A percentile compares a stretch with the other conserved stretches of the same genome.
Conservation (phyloP, 2,329 filamentous ascomycete genomes). For the Ciborinia camelliae region DNA sequence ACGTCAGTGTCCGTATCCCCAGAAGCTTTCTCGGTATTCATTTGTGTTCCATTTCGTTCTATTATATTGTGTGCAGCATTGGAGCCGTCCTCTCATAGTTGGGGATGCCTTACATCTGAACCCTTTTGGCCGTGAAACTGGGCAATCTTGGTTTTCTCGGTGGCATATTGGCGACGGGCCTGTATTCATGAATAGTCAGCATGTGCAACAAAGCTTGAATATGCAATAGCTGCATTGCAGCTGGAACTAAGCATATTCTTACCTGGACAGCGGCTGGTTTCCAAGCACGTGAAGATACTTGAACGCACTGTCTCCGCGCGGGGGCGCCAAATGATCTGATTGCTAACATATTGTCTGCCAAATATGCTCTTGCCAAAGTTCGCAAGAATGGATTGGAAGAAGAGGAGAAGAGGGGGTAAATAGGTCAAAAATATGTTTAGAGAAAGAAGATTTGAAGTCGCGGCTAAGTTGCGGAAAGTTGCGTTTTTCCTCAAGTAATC, state of each 20-base stretch:
- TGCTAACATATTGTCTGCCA: constrained; percentile 68
- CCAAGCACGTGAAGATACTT: constrained; percentile 59
- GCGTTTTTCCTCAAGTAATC: constrained; percentile 22
- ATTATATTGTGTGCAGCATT: neutral
- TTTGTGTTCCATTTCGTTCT: constrained; percentile 28
- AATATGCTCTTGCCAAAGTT: constrained; percentile 9
- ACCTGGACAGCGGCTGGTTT: constrained; percentile 55
- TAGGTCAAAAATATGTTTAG: constrained; percentile 20
- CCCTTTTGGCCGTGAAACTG: constrained; percentile 92
- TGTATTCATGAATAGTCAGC: constrained; percentile 35
- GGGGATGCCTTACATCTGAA: constrained; percentile 64
- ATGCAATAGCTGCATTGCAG: constrained; percentile 21
- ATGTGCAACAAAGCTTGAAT: constrained; percentile 10
- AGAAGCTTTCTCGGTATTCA: constrained; percentile 20
- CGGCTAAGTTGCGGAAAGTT: constrained; percentile 22
- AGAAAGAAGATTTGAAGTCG: constrained; percentile 20
- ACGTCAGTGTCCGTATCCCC: constrained; percentile 26
- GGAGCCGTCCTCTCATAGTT: constrained; percentile 19
- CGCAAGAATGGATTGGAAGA: constrained; percentile 1
- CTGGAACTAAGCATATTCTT: constrained; percentile 34
- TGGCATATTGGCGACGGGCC: constrained; percentile 62
- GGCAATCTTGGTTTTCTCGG: constrained; percentile 66
- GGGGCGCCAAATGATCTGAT: constrained; percentile 73
- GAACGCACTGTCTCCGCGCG: constrained; percentile 74
- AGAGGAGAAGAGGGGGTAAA: constrained; percentile 21